Evolutionary conservation across 2,329 filamentous ascomycete species (phyloP).

Genomic region (Chaetoscypha palmicola): DNA sequence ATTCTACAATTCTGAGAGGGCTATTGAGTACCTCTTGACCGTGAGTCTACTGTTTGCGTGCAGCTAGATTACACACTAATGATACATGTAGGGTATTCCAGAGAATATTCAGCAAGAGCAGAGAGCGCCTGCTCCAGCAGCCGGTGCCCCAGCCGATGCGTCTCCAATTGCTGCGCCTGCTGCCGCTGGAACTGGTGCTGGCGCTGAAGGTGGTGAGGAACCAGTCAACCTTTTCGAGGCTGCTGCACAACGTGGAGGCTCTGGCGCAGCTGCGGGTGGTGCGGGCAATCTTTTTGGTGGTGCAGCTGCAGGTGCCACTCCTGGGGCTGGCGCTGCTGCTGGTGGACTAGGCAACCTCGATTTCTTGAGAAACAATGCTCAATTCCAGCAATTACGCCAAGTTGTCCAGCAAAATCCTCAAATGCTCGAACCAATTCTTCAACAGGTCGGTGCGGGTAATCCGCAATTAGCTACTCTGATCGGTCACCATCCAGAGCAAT

Average conservation of each 20-base stretch:
- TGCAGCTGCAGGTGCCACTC: slow-evolving; percentile 35
- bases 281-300: slow-evolving; percentile 82
- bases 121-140: slow-evolving; percentile 38
- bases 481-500: slow-evolving; percentile 84
- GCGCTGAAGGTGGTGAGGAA: slow-evolving; percentile 55
- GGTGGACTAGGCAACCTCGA: slow-evolving; percentile 72
- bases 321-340: slow-evolving; percentile 37
- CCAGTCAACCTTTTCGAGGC: slow-evolving; percentile 88
- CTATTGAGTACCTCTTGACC: slow-evolving; percentile 89
- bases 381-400: slow-evolving; percentile 96
- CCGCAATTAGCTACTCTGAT: slow-evolving; percentile 91
- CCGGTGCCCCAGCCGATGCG: slow-evolving; percentile 30
- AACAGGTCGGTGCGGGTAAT: slow-evolving; percentile 92
- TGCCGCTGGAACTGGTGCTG: slow-evolving; percentile 42
- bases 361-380: slow-evolving; percentile 88
- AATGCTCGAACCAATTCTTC: slow-evolving; percentile 97
- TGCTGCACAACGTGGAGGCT: slow-evolving; percentile 58
- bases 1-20: slow-evolving; percentile 94
- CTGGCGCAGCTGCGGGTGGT: slow-evolving; percentile 40
- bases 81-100: slow-evolving; percentile 67
- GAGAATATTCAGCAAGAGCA: slow-evolving; percentile 72
- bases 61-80: slow-evolving; percentile 11
- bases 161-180: slow-evolving; percentile 39
- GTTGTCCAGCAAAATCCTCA: slow-evolving; percentile 96
- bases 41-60: slow-evolving; percentile 43